Evolutionary conservation across 1,284 basidiomycete genomes (phyloP).

Genomic region (Ustilago sp.): DNA sequence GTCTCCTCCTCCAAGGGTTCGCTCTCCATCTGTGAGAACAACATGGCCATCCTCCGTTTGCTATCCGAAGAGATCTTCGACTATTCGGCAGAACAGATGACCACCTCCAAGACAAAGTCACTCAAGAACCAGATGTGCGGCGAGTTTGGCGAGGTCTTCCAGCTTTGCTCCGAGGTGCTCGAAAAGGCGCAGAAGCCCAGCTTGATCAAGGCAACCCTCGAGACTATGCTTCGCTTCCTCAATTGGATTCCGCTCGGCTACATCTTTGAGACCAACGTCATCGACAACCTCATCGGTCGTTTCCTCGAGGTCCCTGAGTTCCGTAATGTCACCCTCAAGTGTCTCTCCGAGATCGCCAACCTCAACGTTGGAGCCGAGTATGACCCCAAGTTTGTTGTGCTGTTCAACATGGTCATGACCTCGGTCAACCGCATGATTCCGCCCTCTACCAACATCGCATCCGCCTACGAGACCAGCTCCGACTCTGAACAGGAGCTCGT

Average conservation of each 20-base stretch:
- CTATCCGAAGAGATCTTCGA: conserved; percentile 99
- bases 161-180: conserved; percentile 79
- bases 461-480: conserved; percentile 88
- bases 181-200: conserved; percentile 98
- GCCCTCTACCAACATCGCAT: conserved; percentile 84
- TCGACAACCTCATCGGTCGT: conserved; percentile 88
- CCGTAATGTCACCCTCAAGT: conserved; percentile 96
- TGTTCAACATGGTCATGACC: conserved; percentile 80
- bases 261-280: conserved; percentile 98
- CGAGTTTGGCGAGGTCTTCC: conserved; percentile 69
- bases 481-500: conserved; percentile 97
- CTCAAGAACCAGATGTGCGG: conserved; percentile 80
- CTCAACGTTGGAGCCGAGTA: conserved; percentile 98
- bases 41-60: conserved; percentile 98
- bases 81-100: conserved; percentile 99
- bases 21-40: conserved; percentile 97
- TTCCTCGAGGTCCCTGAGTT: conserved; percentile 98
- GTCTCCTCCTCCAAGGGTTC: conserved; percentile 97
- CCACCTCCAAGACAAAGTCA: conserved; percentile 95
- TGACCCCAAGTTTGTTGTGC: conserved; percentile 95
- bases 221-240: conserved; percentile 94
- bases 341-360: conserved; percentile 87
- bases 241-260: conserved; percentile 99
- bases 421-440: conserved; percentile 69
- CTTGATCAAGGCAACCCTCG: conserved; percentile 92